A percentile compares a stretch with the other conserved stretches of the same genome.
Evolutionary conservation across 2,329 filamentous ascomycete genomes (phyloP).

Genomic region (Periconia sp.): DNA sequence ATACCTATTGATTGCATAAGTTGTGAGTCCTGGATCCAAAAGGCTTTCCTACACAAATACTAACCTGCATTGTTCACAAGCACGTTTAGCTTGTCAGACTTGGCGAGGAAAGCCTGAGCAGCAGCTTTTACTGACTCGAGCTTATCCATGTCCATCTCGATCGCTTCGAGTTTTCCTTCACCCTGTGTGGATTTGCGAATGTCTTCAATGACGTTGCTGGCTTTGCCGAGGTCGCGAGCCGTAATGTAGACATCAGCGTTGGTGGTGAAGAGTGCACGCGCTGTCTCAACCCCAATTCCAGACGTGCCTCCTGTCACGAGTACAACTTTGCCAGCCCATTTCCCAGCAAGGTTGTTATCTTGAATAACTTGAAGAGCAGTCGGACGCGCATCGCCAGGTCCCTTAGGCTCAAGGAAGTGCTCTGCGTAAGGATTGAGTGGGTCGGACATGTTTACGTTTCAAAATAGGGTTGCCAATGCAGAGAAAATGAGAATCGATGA

Average conservation of each 20-base stretch:
- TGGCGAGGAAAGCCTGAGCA: conserved; percentile 9
- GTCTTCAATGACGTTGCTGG: conserved; percentile 4
- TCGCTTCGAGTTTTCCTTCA: conserved; percentile 6
- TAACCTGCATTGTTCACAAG: conserved; percentile 31
- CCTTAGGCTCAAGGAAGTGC: conserved; percentile 12
- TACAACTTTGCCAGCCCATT: conserved; percentile 26
- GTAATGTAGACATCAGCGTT: conserved; percentile 51
- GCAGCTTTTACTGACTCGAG: conserved; percentile 9
- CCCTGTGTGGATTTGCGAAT: conserved; percentile 2
- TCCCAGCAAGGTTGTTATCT: conserved; percentile 40
- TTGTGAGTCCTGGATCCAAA: no score
- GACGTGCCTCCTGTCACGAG: conserved; percentile 29
- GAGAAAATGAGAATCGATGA: no score
- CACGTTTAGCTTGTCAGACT: conserved; percentile 19
- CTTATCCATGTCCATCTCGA: conserved; percentile 19
- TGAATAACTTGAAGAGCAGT: conserved; percentile 44
- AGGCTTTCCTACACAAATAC: no score
- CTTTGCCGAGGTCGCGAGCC: conserved; percentile 42
- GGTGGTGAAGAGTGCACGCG: conserved; percentile 46
- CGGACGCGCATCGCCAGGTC: conserved; percentile 45
- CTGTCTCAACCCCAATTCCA: conserved; percentile 29
- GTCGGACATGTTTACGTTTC: no score
- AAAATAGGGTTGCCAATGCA: no score
- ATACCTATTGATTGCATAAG: conserved; percentile 14
- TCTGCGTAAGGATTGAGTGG: no score